Conservation (phyloP, 805 yeast genomes). For the Sporopachydermia quercuum region DNA sequence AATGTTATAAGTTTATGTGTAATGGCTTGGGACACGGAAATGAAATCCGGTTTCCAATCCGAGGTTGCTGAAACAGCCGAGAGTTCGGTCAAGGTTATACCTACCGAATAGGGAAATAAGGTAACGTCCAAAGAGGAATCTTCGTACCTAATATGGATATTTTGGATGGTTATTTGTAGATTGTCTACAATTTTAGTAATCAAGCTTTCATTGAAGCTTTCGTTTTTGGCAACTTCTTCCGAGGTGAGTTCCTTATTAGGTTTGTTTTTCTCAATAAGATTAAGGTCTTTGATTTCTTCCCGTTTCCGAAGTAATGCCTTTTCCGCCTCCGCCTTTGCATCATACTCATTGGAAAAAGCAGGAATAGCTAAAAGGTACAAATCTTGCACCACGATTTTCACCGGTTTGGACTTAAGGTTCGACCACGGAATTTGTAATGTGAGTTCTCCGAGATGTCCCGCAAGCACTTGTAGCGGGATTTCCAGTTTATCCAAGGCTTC, state of each 20-base stretch:
- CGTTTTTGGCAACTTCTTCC: conserved; percentile 35
- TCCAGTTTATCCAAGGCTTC: conserved; percentile 69
- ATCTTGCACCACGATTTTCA: conserved; percentile 73
- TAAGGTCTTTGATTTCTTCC: conserved; percentile 51
- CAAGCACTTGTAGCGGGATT: conserved; percentile 73
- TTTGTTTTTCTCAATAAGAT: conserved; percentile 32
- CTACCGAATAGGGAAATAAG: conserved; percentile 57
- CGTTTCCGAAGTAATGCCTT: conserved; percentile 53
- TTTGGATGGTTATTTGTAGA: conserved; percentile 77
- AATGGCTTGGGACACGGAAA: conserved; percentile 48
- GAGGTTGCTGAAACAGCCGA: conserved; percentile 86
- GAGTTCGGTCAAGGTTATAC: conserved; percentile 68
- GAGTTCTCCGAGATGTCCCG: conserved; percentile 82
- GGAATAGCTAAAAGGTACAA: conserved; percentile 77
- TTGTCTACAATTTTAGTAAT: conserved; percentile 87
- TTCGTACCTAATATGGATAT: conserved; percentile 86
- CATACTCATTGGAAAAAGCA: conserved; percentile 40
- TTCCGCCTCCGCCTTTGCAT: conserved; percentile 43
- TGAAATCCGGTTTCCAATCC: conserved; percentile 74
- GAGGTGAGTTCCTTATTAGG: conserved; percentile 17
- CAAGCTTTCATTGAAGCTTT: conserved; percentile 74
- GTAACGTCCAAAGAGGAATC: conserved; percentile 59
- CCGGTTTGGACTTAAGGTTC: conserved; percentile 83
- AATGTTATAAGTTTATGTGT: conserved; percentile 69
- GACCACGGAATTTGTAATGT: conserved; percentile 96